Evolutionary conservation across 2,329 filamentous ascomycete species (phyloP).

Genomic region (Monosporascus sp.): DNA sequence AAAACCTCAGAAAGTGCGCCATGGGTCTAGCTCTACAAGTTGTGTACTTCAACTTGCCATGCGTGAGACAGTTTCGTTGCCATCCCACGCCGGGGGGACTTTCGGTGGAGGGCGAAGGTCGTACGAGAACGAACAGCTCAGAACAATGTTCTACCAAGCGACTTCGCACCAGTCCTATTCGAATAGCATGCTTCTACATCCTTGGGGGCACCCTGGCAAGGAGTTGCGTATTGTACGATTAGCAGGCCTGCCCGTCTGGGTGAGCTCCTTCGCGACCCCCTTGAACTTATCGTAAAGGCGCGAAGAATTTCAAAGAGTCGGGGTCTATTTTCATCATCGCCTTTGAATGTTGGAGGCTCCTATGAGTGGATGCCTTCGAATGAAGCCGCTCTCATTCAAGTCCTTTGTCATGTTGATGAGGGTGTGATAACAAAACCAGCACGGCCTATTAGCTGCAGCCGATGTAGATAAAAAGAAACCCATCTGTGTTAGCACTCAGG

Average conservation of each 20-base stretch:
- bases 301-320: not conserved
- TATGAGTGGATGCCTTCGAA: not conserved
- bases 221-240: not conserved
- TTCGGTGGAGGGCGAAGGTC: no score
- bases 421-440: not conserved
- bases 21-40: no score
- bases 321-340: not conserved
- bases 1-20: no score
- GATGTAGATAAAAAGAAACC: not conserved
- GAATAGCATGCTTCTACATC: not conserved
- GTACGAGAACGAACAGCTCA: no score
- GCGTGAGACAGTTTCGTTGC: no score
- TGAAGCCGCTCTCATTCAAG: not conserved
- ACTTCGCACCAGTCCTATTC: not conserved
- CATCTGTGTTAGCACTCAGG: not conserved
- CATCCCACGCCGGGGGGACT: no score
- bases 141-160: not conserved
- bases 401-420: not conserved
- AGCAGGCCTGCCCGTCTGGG: no score
- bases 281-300: not conserved
- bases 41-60: no score
- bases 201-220: not conserved
- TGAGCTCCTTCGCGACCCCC: not conserved
- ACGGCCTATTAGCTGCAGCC: not conserved
- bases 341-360: not conserved